phyloP scores from a whole-genome alignment of 306 rosid genomes.

The Acacia acuminata region DNA sequence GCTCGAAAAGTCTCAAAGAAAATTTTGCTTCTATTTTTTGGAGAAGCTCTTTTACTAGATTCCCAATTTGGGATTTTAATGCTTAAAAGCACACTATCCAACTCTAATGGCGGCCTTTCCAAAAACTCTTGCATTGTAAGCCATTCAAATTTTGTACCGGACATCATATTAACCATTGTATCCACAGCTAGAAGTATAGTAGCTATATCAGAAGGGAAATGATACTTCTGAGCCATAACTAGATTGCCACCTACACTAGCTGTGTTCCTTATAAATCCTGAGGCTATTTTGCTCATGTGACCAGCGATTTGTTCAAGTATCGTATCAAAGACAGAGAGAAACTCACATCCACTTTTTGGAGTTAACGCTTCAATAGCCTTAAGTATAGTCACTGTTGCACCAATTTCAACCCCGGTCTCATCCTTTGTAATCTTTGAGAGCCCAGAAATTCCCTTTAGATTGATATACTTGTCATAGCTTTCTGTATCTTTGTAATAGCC shows the following conservation, averaged over 20 bases:
- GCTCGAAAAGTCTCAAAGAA: slow-evolving; percentile 79
- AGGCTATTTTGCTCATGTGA: slow-evolving; percentile 1
- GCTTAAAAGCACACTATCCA: slow-evolving; percentile 54
- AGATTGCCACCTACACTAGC: slow-evolving; percentile 71
- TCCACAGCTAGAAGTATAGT: slow-evolving; percentile 76
- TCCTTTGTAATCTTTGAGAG: slow-evolving; percentile 43
- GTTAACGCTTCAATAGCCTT: slow-evolving; percentile 59
- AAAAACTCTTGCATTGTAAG: slow-evolving; percentile 67
- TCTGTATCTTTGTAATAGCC: slow-evolving; percentile 76
- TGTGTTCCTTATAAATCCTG: slow-evolving; percentile 10
- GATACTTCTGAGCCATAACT: slow-evolving; percentile 77
- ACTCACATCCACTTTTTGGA: background rate
- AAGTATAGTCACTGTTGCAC: slow-evolving; percentile 66
- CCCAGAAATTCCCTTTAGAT: slow-evolving; percentile 1
- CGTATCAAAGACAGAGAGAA: background rate
- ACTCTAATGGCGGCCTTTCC: slow-evolving; percentile 56
- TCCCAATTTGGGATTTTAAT: slow-evolving; percentile 63
- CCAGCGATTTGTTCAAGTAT: background rate
- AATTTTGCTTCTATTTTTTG: slow-evolving; percentile 33
- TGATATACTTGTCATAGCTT: slow-evolving; percentile 37
- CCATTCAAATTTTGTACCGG: slow-evolving; percentile 47
- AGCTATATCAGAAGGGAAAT: slow-evolving; percentile 88
- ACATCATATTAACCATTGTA: slow-evolving; percentile 61
- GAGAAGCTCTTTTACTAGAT: slow-evolving; percentile 29
- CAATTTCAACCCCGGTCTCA: slow-evolving; percentile 62